Conservation (phyloP, 768 basidiomycete species). For the Galerina marginata region DNA sequence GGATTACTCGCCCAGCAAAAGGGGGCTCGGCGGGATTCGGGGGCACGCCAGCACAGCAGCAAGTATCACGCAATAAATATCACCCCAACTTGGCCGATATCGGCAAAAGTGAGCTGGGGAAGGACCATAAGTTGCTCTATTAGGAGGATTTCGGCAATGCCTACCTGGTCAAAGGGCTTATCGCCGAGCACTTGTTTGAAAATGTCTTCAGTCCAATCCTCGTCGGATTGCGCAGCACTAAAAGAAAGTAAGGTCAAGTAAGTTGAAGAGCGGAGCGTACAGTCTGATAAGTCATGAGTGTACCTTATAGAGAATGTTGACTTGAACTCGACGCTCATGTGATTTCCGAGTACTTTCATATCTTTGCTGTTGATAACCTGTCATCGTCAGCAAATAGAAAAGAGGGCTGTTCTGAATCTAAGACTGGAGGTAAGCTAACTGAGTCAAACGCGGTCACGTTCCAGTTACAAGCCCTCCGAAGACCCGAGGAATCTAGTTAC, state of each 20-base stretch:
- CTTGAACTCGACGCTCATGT: conserved; percentile 72
- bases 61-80: too few species aligned
- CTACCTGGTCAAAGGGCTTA: conserved; percentile 26
- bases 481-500: conserved; percentile 64
- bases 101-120: conserved; percentile 12
- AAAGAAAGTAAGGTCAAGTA: not conserved
- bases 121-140: not conserved
- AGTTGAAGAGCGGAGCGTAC: not conserved
- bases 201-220: conserved; percentile 52
- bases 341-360: conserved; percentile 56
- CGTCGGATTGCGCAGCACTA: conserved; percentile 57
- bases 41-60: conserved; percentile 2
- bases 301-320: conserved; percentile 55
- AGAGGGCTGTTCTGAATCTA: not conserved
- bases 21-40: conserved; percentile 10
- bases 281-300: conserved; percentile 1
- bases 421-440: too few species aligned
- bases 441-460: conserved; percentile 54
- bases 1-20: conserved; percentile 12
- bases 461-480: conserved; percentile 58
- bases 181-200: conserved; percentile 48
- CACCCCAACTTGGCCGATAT: conserved; percentile 6
- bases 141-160: not conserved
- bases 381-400: not conserved
- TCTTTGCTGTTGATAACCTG: conserved; percentile 44